These are phyloP conservation scores for Multifurca ochricompacta DNA, from an alignment of 768 basidiomycete genomes.

Conservation along the genomic window DNA sequence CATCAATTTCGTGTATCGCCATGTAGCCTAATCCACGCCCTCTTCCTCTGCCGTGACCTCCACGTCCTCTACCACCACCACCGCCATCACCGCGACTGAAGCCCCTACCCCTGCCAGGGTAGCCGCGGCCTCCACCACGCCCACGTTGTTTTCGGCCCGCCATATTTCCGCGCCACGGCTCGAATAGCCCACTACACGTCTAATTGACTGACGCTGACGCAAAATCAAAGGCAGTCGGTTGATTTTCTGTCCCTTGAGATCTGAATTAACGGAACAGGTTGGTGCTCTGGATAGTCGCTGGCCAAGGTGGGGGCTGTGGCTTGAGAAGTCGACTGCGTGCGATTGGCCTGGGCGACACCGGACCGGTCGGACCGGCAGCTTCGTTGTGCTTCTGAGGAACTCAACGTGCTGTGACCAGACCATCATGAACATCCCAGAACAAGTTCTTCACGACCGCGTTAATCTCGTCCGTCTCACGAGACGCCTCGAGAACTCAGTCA, in stretches of 20 bases:
- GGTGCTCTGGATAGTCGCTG: too few species aligned
- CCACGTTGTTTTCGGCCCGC: conserved; percentile 17
- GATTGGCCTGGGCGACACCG: too few species aligned
- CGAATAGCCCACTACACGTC: background rate
- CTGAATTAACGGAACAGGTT: too few species aligned
- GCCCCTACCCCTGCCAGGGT: conserved; percentile 25
- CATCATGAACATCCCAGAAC: conserved; percentile 17
- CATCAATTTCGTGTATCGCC: background rate
- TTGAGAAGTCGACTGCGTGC: too few species aligned
- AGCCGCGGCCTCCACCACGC: conserved; percentile 22
- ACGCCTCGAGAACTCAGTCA: conserved; percentile 48
- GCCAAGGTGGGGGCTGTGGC: too few species aligned
- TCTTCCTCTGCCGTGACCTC: conserved; percentile 19
- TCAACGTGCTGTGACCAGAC: too few species aligned
- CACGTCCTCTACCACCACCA: conserved; percentile 23
- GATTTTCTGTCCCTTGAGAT: too few species aligned
- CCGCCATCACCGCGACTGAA: conserved; percentile 25
- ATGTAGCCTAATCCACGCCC: conserved; percentile 18
- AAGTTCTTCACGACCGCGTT: conserved; percentile 48
- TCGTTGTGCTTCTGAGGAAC: background rate
- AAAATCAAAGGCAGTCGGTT: too few species aligned
- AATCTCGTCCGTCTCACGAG: conserved; percentile 56
- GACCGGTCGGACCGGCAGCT: background rate
- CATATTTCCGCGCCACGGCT: background rate
- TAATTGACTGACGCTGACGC: too few species aligned